Conservation (phyloP, 2,329 filamentous ascomycete genomes). For the Aureobasidium uvarum region DNA sequence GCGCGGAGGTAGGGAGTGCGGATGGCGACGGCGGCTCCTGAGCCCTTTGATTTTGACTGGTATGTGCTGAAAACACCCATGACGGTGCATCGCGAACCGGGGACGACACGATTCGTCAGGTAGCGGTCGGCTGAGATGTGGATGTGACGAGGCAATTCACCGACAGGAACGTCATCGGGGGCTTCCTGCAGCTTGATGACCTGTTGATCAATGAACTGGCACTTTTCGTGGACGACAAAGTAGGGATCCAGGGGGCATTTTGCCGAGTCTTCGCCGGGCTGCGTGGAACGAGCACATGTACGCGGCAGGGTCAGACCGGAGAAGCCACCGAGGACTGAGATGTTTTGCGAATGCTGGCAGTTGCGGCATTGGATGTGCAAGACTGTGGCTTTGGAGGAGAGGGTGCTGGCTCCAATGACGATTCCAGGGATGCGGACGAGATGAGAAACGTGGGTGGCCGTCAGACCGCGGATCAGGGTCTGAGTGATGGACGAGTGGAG, state of each 20-base stretch:
- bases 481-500: slow-evolving; percentile 89
- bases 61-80: slow-evolving; percentile 99
- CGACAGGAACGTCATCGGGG: slow-evolving; percentile 94
- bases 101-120: slow-evolving; percentile 90
- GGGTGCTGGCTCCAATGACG: slow-evolving; percentile 93
- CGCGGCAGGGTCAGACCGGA: slow-evolving; percentile 81
- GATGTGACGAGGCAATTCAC: slow-evolving; percentile 91
- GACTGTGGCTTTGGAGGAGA: slow-evolving; percentile 90
- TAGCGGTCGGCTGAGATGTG: slow-evolving; percentile 96
- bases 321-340: slow-evolving; percentile 81
- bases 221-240: slow-evolving; percentile 92
- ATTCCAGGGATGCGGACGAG: slow-evolving; percentile 97
- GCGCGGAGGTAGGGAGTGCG: slow-evolving; percentile 92
- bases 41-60: slow-evolving; percentile 77
- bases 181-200: slow-evolving; percentile 98
- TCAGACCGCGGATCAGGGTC: slow-evolving; percentile 89
- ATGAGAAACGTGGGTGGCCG: slow-evolving; percentile 86
- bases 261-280: slow-evolving; percentile 61
- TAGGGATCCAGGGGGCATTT: slow-evolving; percentile 93
- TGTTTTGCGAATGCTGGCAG: slow-evolving; percentile 68
- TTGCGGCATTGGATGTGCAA: slow-evolving; percentile 85
- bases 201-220: slow-evolving; percentile 94
- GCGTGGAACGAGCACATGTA: slow-evolving; percentile 62
- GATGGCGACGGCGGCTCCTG: slow-evolving; percentile 83
- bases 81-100: slow-evolving; percentile 88